Conservation (phyloP, 768 basidiomycete genomes). For the Boletus rex-veris region DNA sequence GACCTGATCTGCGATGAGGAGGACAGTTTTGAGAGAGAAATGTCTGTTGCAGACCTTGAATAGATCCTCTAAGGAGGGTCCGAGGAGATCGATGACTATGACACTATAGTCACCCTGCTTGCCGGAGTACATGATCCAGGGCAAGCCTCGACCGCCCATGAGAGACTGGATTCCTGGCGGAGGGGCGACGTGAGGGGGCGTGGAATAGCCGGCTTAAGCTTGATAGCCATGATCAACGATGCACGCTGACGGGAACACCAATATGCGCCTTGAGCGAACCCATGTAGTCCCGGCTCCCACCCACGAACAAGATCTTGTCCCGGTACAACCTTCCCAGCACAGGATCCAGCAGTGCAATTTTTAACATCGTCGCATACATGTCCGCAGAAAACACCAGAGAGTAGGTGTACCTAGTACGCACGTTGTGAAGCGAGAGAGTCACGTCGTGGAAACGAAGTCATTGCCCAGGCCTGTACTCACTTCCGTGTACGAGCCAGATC, state of each 20-base stretch:
- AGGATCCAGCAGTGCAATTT: constrained; percentile 68
- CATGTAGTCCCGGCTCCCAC: constrained; percentile 77
- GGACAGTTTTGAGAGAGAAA: constrained; percentile 91
- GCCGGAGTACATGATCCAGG: constrained; percentile 91
- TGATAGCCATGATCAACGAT: constrained; percentile 43
- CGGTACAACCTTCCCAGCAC: constrained; percentile 65
- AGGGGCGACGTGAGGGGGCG: constrained; percentile 55
- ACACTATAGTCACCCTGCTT: constrained; percentile 94
- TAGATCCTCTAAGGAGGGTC: constrained; percentile 82
- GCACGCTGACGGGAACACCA: no score
- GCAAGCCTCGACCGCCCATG: constrained; percentile 85
- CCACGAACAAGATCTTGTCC: constrained; percentile 65
- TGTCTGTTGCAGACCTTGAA: constrained; percentile 89
- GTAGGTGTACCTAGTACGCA: no score
- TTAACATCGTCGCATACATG: constrained; percentile 76
- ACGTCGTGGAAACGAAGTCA: no score
- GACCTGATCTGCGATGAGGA: constrained; percentile 91
- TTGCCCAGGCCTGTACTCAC: no score
- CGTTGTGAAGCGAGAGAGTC: no score
- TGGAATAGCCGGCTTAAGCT: constrained; percentile 64
- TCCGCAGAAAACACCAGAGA: constrained; percentile 29
- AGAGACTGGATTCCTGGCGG: constrained; percentile 83
- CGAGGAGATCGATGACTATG: constrained; percentile 95
- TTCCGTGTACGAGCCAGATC: constrained; percentile 69
- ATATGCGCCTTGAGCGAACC: constrained; percentile 66